Evolutionary conservation across 2,329 filamentous ascomycete genomes (phyloP).

Genomic region (Sclerotinia minor): DNA sequence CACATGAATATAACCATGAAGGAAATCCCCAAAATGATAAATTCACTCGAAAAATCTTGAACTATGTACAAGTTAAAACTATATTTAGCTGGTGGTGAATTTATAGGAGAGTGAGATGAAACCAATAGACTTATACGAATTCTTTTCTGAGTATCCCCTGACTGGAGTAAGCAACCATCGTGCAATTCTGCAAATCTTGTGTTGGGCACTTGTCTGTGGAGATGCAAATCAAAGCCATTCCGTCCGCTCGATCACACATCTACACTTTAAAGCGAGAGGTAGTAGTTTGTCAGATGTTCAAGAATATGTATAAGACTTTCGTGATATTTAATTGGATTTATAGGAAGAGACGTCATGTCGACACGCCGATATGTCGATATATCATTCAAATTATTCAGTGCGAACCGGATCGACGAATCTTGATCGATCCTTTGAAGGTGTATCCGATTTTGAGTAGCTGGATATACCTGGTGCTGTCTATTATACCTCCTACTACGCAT

Average conservation of each 20-base stretch:
- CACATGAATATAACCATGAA: not conserved
- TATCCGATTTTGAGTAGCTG: no score
- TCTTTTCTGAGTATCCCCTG: not conserved
- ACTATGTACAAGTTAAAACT: no score
- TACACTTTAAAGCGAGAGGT: not conserved
- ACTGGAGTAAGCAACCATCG: not conserved
- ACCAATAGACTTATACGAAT: rapidly evolving
- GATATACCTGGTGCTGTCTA: no score
- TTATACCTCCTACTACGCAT: no score
- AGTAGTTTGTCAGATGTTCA: not conserved
- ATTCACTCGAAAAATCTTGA: not conserved
- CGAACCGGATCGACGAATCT: not conserved
- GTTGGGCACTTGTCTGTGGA: not conserved
- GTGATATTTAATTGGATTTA: no score
- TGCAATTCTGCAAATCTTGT: not conserved
- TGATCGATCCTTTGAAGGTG: no score
- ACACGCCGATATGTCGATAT: no score
- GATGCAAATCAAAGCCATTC: not conserved
- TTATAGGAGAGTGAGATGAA: not conserved
- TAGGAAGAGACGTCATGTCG: no score
- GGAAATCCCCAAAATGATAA: not conserved
- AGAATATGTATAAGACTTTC: not conserved
- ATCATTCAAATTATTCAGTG: not conserved
- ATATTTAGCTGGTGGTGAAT: no score
- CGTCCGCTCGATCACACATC: not conserved